Evolutionary conservation across 2,329 filamentous ascomycete genomes (phyloP), one percentile per base, ranked within the genome.

Genomic region (Sordariomycetes sp.): DNA sequence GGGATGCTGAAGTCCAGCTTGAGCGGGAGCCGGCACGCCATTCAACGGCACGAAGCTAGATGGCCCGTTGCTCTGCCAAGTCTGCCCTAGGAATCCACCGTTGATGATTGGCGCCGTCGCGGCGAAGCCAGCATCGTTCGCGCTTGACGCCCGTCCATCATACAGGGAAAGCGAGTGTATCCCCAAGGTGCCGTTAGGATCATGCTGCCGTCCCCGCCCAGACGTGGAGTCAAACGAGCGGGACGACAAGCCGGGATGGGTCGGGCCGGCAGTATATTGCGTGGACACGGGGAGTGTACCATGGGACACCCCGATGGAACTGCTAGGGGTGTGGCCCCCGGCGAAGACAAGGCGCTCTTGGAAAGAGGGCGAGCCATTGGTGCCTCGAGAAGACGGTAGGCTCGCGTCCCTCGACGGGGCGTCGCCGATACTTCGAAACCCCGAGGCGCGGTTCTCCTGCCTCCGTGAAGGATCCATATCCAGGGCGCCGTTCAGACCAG

Each of bases 321-420:
- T 73, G 67, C 69, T 72, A 58, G 74, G 69, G 5, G 72, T 74
- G 62, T 78, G 75, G 50, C 70, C 66, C 28, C 60, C 62, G 35
- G 65, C 67, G 37, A 68, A 68, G 37, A 64, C 62, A 57, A 67
- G 73, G 35, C 56, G 56, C 8, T 58, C 56, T 24, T 53, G 56
- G 20, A 54, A 14, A 16, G 66, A 65, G n/a, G 68, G 70, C 35
- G 72, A 77, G n/a, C 70, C 68, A 52, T 80, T 76, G 4, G 77
- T 73, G 58, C 81, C 77, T 54, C 79, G 76, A 40, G 82, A 83
- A 1, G 81, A 76, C 52, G 82, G 80, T 53, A 81, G 70, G 66
- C 76, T 82, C 50, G 73, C 70, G 59, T 83, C 82, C 60, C 80
- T 75, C n/a, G 80, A 78, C 3, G 72, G 67, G 20, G 62, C 58